Evolutionary conservation across 805 yeast genomes (phyloP).

Genomic region (Brettanomyces anomalus): DNA sequence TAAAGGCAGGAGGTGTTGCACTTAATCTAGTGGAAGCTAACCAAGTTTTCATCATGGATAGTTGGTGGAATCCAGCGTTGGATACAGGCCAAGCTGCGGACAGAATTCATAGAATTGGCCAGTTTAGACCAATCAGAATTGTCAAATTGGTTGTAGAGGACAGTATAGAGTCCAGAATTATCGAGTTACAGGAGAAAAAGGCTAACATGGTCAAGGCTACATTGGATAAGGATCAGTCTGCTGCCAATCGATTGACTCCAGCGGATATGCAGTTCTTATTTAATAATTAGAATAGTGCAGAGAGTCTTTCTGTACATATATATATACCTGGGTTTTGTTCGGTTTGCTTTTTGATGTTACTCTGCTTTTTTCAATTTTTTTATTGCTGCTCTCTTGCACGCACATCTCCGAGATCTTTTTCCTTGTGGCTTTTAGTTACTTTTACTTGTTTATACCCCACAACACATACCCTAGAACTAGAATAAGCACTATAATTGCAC

Average conservation of each 20-base stretch:
- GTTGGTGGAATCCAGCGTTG: conserved; percentile 99
- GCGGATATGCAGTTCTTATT: conserved; percentile 93
- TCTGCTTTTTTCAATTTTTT: no score
- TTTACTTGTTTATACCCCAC: no score
- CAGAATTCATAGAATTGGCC: conserved; percentile 96
- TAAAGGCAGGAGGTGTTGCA: conserved; percentile 99
- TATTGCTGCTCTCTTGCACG: no score
- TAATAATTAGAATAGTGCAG: conserved; percentile 45
- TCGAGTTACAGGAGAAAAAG: conserved; percentile 93
- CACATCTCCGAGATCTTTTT: no score
- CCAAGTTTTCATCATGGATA: conserved; percentile 91
- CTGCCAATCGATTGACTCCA: conserved; percentile 81
- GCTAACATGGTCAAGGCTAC: conserved; percentile 98
- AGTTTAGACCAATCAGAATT: conserved; percentile 85
- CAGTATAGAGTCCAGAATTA: conserved; percentile 91
- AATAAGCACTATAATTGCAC: no score
- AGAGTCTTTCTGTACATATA: no score
- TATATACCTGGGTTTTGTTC: no score
- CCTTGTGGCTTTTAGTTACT: no score
- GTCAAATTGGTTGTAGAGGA: conserved; percentile 93
- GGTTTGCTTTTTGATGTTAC: no score
- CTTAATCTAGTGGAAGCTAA: conserved; percentile 93
- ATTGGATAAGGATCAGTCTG: conserved; percentile 84
- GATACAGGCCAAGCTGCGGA: conserved; percentile 96
- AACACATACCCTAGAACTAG: no score